A percentile compares a stretch with the other conserved stretches of the same genome.
These are phyloP conservation scores for Fraxinus latifolia DNA, from an alignment of 305 asterid genomes.

Conservation along the genomic window DNA sequence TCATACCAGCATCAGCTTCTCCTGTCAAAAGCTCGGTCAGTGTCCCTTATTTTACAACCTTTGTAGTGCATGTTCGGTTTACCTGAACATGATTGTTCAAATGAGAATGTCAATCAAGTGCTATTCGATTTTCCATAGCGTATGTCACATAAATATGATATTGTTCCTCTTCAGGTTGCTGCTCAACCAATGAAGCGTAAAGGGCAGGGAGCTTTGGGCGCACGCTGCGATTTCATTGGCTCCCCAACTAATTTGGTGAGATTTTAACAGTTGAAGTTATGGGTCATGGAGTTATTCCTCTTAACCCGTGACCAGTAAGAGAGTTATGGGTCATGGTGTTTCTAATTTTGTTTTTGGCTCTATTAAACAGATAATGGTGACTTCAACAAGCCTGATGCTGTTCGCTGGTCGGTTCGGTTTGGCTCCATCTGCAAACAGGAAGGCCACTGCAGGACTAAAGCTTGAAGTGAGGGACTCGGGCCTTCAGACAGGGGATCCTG, in stretches of 20 bases:
- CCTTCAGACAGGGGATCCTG: constrained; percentile 92
- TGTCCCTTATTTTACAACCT: neutral
- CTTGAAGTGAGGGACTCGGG: constrained; percentile 84
- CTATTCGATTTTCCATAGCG: neutral
- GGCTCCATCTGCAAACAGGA: constrained; percentile 96
- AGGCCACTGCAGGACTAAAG: constrained; percentile 81
- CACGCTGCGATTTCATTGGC: constrained; percentile 87
- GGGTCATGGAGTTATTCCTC: neutral
- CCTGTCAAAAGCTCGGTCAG: constrained; percentile 60
- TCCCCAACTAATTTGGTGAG: constrained; percentile 77
- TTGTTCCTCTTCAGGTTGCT: constrained; percentile 34
- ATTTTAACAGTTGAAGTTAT: neutral
- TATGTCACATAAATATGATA: neutral
- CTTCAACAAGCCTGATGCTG: constrained; percentile 77
- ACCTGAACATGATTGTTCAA: neutral
- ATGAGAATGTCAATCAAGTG: neutral
- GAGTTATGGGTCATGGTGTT: neutral
- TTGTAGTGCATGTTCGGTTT: neutral
- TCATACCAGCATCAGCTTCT: constrained; percentile 41
- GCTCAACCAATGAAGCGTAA: constrained; percentile 44
- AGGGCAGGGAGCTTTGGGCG: constrained; percentile 67
- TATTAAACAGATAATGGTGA: constrained; percentile 69
- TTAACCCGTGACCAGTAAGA: neutral
- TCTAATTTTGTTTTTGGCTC: neutral
- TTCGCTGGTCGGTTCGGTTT: constrained; percentile 90